A percentile compares a stretch with the other conserved stretches of the same genome.
Conservation (phyloP, 768 basidiomycete genomes). For the Lactifluus rugatus region DNA sequence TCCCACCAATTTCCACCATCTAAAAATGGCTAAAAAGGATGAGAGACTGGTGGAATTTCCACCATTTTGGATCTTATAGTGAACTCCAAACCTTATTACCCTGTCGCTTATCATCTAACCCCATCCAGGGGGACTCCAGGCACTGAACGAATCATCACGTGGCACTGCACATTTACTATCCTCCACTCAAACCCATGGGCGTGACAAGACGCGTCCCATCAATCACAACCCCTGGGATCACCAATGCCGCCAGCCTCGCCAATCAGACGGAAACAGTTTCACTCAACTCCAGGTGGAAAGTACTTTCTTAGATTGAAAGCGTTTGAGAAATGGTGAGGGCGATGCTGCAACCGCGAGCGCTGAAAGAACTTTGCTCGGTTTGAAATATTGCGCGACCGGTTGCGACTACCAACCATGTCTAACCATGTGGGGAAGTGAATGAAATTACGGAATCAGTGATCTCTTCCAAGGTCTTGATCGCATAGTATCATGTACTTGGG, state of each 20-base stretch:
- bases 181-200: background rate
- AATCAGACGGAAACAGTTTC: background rate
- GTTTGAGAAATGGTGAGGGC: background rate
- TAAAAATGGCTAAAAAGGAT: too few relatives aligned
- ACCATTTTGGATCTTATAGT: too few relatives aligned
- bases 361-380: background rate
- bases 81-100: too few relatives aligned
- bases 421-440: background rate
- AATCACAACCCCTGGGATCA: background rate
- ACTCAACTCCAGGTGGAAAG: background rate
- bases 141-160: background rate
- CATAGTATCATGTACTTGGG: background rate
- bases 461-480: too few relatives aligned
- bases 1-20: too few relatives aligned
- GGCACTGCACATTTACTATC: background rate
- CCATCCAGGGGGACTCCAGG: background rate
- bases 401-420: background rate
- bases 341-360: background rate
- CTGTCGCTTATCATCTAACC: background rate
- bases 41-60: too few relatives aligned
- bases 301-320: background rate
- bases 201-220: background rate
- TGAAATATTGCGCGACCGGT: background rate
- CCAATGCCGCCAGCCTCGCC: background rate
- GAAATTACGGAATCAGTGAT: background rate